Conservation (phyloP, 805 yeast species). For the Nakazawaea pomicola region DNA sequence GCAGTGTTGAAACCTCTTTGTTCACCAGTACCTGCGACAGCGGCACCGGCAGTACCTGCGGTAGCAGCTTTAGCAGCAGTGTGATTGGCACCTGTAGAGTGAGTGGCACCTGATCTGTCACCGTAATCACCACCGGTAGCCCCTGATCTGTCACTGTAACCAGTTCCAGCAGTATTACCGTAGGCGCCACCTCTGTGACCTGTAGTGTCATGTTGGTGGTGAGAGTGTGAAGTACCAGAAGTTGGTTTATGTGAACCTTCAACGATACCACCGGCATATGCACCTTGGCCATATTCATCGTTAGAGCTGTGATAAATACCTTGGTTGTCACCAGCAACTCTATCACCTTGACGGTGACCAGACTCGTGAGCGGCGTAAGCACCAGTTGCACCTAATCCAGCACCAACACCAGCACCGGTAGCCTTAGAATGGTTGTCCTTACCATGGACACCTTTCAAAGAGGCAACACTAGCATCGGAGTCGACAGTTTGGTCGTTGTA, state of each 20-base stretch:
- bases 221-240: not conserved
- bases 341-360: not conserved
- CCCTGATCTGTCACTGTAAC: not conserved
- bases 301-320: not conserved
- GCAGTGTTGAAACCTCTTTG: not conserved
- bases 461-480: constrained; percentile 8
- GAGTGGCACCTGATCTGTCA: not conserved
- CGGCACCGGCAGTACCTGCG: not conserved
- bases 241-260: not conserved
- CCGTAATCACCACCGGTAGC: not conserved
- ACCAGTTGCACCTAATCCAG: not conserved
- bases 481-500: not conserved
- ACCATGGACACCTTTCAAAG: constrained; percentile 1
- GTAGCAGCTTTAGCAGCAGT: not conserved
- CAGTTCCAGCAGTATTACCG: constrained; percentile 2
- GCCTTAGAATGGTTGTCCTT: not conserved
- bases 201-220: not conserved
- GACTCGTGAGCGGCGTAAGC: not conserved
- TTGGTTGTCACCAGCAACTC: not conserved
- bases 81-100: not conserved
- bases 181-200: constrained; percentile 4
- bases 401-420: constrained; percentile 1
- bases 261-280: not conserved
- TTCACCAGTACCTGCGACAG: not conserved
- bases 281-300: not conserved